A percentile compares a stretch with the other conserved stretches of the same genome.
Conservation (phyloP, 148 eudicot genomes). For the Chenopodium berlandieri region DNA sequence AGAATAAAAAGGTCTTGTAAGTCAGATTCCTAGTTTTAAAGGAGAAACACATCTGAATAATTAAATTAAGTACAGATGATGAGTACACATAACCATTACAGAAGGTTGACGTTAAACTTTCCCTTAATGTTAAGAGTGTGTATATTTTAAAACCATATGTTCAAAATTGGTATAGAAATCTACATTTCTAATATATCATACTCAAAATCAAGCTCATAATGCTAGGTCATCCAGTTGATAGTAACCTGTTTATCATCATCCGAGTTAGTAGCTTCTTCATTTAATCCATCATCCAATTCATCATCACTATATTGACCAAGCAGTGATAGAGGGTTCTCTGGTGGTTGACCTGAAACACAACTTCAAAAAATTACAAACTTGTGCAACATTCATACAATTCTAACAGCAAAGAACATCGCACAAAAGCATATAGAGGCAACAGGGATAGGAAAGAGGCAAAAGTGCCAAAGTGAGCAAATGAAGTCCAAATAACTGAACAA, state of each 20-base stretch:
- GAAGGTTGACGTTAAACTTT: neutral
- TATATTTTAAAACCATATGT: neutral
- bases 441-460: neutral
- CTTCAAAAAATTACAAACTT: constrained; percentile 17
- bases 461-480: constrained; percentile 21
- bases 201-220: constrained; percentile 2
- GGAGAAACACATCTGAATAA: neutral
- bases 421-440: constrained; percentile 2
- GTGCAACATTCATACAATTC: neutral
- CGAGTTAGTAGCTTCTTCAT: constrained; percentile 33
- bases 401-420: constrained; percentile 15
- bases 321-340: constrained; percentile 71
- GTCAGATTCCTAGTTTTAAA: neutral
- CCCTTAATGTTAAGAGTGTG: neutral
- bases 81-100: neutral
- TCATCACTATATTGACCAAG: constrained; percentile 99
- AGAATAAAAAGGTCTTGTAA: neutral
- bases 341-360: constrained; percentile 61
- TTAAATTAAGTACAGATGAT: neutral
- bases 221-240: neutral
- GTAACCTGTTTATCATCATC: constrained; percentile 58
- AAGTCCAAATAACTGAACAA: constrained; percentile 19
- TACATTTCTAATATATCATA: neutral
- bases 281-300: constrained; percentile 68
- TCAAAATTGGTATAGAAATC: neutral